These are phyloP conservation scores for Clitocybe nebularis DNA, from an alignment of 1,284 basidiomycete species.

Conservation along the genomic window DNA sequence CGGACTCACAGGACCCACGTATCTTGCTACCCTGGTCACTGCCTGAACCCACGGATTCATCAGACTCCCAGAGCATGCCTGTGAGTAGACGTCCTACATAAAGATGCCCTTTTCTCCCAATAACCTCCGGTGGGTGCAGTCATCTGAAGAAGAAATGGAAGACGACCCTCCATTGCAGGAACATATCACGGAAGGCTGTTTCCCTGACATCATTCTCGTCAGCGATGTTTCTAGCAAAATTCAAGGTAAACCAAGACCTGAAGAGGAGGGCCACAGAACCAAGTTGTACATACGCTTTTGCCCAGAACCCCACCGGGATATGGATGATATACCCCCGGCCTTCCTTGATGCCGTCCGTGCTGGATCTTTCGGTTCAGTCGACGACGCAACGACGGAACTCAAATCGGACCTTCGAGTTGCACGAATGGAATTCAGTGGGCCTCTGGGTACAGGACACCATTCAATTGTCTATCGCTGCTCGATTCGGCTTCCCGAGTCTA, in stretches of 20 bases:
- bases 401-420: neutral
- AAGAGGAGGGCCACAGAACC: neutral
- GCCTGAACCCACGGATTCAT: no score
- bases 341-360: neutral
- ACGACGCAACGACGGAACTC: no score
- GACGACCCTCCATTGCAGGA: neutral
- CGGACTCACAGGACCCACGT: constrained; percentile 1
- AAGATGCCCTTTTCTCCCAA: neutral
- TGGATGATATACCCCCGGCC: neutral
- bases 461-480: constrained; percentile 28
- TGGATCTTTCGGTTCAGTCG: no score
- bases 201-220: neutral
- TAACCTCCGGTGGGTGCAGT: neutral
- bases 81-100: no score
- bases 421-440: constrained; percentile 1
- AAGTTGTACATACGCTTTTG: neutral
- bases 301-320: neutral
- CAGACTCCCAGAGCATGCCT: no score
- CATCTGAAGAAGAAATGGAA: neutral
- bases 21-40: no score
- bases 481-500: constrained; percentile 25
- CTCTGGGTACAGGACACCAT: constrained; percentile 30
- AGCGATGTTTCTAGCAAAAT: neutral
- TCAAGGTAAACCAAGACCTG: neutral
- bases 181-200: neutral